Conservation (phyloP, 169 alveolate genomes). For the Plasmodium chabaudi region DNA sequence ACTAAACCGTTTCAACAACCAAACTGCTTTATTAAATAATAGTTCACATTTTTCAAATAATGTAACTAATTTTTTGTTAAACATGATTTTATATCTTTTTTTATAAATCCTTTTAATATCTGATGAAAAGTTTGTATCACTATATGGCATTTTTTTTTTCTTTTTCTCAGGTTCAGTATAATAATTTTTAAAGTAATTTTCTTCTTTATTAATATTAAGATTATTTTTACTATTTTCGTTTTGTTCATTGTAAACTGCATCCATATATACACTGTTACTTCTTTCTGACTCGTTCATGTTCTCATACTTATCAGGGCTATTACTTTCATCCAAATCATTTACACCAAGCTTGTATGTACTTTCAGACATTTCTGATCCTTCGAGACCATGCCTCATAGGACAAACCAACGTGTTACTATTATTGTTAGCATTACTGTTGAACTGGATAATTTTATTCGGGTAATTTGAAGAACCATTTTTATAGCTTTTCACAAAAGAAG, state of each 20-base stretch:
- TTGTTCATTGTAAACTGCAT: slow-evolving; percentile 10
- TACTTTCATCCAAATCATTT: background rate
- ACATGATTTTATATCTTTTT: slow-evolving; percentile 63
- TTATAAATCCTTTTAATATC: slow-evolving; percentile 38
- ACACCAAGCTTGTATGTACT: too few relatives aligned
- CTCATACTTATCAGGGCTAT: background rate
- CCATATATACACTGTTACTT: slow-evolving; percentile 39
- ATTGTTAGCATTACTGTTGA: background rate
- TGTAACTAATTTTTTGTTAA: slow-evolving; percentile 51
- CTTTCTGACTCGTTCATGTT: slow-evolving; percentile 38
- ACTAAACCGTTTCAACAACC: slow-evolving; percentile 45
- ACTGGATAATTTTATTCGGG: background rate
- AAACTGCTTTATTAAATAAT: slow-evolving; percentile 59
- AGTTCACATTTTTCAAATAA: slow-evolving; percentile 67
- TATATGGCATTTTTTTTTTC: slow-evolving; percentile 26
- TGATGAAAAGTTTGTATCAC: slow-evolving; percentile 20
- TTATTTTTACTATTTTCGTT: slow-evolving; percentile 8
- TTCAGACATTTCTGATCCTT: background rate
- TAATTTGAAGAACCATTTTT: background rate
- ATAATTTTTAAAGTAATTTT: slow-evolving; percentile 64
- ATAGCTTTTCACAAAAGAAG: background rate
- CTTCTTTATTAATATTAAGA: slow-evolving; percentile 61
- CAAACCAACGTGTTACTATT: too few relatives aligned
- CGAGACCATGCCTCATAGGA: background rate
- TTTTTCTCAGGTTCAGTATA: slow-evolving; percentile 7